phyloP scores from a whole-genome alignment of 2,329 filamentous ascomycete genomes.

The Chaetomiaceae sp. region DNA sequence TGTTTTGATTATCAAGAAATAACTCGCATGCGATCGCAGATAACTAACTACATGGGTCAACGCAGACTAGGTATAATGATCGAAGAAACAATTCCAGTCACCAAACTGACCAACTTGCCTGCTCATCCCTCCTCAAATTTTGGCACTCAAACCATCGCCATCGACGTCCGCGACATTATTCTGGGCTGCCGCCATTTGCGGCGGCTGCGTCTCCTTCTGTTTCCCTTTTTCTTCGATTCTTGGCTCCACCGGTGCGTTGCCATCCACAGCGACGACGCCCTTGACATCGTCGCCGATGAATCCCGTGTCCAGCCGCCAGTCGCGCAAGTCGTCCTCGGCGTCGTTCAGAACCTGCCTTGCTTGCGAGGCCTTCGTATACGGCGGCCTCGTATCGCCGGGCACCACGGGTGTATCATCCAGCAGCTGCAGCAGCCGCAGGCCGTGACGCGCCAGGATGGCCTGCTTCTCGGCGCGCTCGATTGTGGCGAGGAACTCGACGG shows the following conservation, averaged over 20 bases:
- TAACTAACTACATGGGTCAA: too few species aligned
- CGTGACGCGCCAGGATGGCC: slow-evolving; percentile 87
- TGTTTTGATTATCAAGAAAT: neutral
- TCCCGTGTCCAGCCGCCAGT: slow-evolving; percentile 51
- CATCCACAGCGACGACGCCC: neutral
- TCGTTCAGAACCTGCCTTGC: slow-evolving; percentile 87
- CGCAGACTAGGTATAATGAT: slow-evolving; percentile 20
- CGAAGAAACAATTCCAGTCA: neutral
- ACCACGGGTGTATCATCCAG: slow-evolving; percentile 88
- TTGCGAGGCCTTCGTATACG: slow-evolving; percentile 61
- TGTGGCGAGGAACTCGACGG: slow-evolving; percentile 79
- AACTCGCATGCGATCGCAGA: neutral
- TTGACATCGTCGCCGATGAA: slow-evolving; percentile 10
- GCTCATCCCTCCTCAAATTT: neutral
- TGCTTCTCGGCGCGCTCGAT: slow-evolving; percentile 98
- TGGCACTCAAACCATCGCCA: neutral
- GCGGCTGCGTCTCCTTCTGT: neutral
- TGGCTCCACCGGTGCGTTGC: neutral
- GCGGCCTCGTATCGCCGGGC: slow-evolving; percentile 71
- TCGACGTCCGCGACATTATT: neutral
- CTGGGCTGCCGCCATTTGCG: neutral
- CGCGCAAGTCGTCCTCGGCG: slow-evolving; percentile 79
- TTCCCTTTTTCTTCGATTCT: slow-evolving; percentile 3
- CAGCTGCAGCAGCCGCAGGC: slow-evolving; percentile 75
- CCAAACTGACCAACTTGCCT: neutral